Base-by-base conservation (phyloP, 768 basidiomycete genomes). In the Phanerochaete carnosa region DNA sequence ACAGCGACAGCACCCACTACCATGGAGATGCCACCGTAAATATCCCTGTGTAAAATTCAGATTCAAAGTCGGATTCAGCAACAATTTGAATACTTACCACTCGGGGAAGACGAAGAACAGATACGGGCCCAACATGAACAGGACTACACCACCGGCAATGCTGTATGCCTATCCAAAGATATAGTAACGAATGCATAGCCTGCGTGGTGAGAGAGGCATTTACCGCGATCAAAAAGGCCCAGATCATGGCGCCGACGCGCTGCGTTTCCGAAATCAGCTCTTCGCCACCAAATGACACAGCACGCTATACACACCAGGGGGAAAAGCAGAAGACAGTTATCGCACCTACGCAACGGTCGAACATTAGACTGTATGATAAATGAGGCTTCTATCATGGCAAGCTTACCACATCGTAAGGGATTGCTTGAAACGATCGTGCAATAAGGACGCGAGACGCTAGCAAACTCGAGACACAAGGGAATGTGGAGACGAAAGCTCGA, bases 271-370 rank as follows among this genome's bases (percentile, higher is more conserved):
- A 39, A 43, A 49, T 53, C 30, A 33, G 55, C 53, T 37, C 61
- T 8, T 3, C 13, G 33, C 25, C 35, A 58, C 25, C 22, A 45
- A 9, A 11, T 7, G 12, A 11, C 28, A 50, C 8, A 33, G 25
- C 47, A 43, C 26, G 25, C 50, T 58, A 57, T 49, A 66, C 86
- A 70, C 68, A 88, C 89, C 74, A 90, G 79, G 69, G 88, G 88
- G 61, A 91, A 77, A 61, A 89, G 76, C 60, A 90, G 82, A 60
- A 89, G 77, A 75, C 88, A 91, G 74, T 89, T 89, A 77, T 90
- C 88, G 78, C 88, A 91, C 88, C 88, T 89, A 62, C 33, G 58
- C 33, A 43, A 3, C 23, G 5, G 13, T 26, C 26, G 23, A 43
- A 52, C 23, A 37, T 37, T 55, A 55, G 52, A 19, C 29, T 53